Percentiles rank a stretch among this genome's conserved stretches.
Evolutionary conservation across 192 early-diverging fungal species (phyloP).

Genomic region (Spizellomyces punctatus): DNA sequence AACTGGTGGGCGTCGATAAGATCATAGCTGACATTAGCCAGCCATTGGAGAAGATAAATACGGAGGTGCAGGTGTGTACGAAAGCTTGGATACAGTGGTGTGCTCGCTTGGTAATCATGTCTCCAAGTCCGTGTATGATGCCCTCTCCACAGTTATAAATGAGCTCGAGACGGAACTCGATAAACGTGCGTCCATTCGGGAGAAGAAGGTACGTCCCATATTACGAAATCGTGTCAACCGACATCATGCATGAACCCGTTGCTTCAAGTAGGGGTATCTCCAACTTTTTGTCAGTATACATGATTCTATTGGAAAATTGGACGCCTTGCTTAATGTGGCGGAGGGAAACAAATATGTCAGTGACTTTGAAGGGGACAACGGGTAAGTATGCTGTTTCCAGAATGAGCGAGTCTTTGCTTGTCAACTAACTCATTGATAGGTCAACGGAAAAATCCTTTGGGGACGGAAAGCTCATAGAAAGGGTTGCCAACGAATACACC

Average conservation of each 20-base stretch:
- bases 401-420: too few species aligned
- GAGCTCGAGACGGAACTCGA: slow-evolving; percentile 61
- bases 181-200: slow-evolving; percentile 63
- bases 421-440: neutral
- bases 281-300: slow-evolving; percentile 75
- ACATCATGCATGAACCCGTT: too few species aligned
- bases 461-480: slow-evolving; percentile 69
- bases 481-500: slow-evolving; percentile 84
- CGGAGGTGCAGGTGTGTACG: slow-evolving; percentile 58
- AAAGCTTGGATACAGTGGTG: neutral
- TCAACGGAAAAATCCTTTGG: neutral
- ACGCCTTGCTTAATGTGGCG: slow-evolving; percentile 64
- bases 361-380: too few species aligned
- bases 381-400: too few species aligned
- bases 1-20: slow-evolving; percentile 72
- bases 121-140: slow-evolving; percentile 51
- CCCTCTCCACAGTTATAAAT: slow-evolving; percentile 56
- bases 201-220: slow-evolving; percentile 60
- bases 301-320: slow-evolving; percentile 77
- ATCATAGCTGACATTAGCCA: slow-evolving; percentile 62
- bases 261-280: slow-evolving; percentile 50
- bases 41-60: slow-evolving; percentile 64
- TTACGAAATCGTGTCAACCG: too few species aligned
- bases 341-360: slow-evolving; percentile 13
- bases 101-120: neutral